Evolutionary conservation across 257 asterid genomes (phyloP).

Genomic region (Gentiana dahurica): DNA sequence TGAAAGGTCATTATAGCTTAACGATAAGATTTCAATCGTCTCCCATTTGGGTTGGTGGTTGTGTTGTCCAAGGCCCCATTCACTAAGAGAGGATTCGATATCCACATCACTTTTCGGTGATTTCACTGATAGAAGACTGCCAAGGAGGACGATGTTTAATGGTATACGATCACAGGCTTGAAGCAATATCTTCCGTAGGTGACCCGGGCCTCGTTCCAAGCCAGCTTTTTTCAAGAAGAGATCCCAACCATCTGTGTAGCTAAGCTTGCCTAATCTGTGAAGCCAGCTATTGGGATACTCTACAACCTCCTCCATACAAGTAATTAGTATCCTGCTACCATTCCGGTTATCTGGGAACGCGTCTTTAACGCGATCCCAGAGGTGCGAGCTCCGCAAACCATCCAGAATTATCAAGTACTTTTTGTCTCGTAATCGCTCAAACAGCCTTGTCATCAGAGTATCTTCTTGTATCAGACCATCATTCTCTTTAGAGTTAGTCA

Average conservation of each 20-base stretch:
- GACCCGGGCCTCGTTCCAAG: not conserved
- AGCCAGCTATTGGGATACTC: not conserved
- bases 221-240: conserved; percentile 17
- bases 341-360: conserved; percentile 11
- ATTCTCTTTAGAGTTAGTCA: conserved; percentile 10
- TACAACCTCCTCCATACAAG: conserved; percentile 3
- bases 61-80: not conserved
- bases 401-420: conserved; percentile 25
- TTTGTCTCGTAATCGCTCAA: conserved; percentile 5
- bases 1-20: conserved; percentile 15
- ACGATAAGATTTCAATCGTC: conserved; percentile 9
- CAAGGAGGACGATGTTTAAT: conserved; percentile 22
- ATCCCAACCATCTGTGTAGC: not conserved
- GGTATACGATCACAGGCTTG: conserved; percentile 13
- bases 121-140: conserved; percentile 17
- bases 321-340: conserved; percentile 16
- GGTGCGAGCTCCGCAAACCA: not conserved
- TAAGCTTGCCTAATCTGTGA: not conserved
- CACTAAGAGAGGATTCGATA: not conserved
- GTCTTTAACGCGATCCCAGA: conserved; percentile 12
- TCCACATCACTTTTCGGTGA: not conserved
- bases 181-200: not conserved
- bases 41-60: not conserved
- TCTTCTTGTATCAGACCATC: conserved; percentile 1
- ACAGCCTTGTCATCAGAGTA: conserved; percentile 1